These are phyloP conservation scores for Geotrichum bryndzae DNA, from an alignment of 1,139 yeast species.

Conservation along the genomic window DNA sequence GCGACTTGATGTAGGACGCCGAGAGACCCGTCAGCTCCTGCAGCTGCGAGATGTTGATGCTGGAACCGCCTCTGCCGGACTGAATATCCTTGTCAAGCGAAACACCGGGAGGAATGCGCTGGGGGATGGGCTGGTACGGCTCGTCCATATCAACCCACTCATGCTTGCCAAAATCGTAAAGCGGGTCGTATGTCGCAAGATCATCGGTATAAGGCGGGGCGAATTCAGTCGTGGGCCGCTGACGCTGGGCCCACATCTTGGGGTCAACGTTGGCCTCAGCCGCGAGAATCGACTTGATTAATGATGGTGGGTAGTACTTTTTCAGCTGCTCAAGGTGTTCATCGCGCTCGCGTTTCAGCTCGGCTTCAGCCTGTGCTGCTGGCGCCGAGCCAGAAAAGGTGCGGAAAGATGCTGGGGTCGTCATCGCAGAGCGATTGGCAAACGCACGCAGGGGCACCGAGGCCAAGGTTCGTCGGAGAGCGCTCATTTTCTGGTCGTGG, in stretches of 20 bases:
- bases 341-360: conserved; percentile 27
- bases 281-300: conserved; percentile 71
- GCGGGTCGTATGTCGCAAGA: conserved; percentile 49
- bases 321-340: conserved; percentile 56
- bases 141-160: conserved; percentile 40
- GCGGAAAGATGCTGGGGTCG: background rate
- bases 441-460: conserved; percentile 5
- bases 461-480: conserved; percentile 9
- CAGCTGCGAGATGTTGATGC: conserved; percentile 35
- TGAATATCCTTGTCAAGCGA: conserved; percentile 32
- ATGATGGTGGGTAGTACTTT: conserved; percentile 68
- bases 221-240: conserved; percentile 42
- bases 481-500: conserved; percentile 3
- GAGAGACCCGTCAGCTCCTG: conserved; percentile 65
- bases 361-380: background rate
- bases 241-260: conserved; percentile 41
- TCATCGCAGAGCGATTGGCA: background rate
- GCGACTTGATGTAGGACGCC: conserved; percentile 54
- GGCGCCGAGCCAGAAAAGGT: conserved; percentile 3
- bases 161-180: conserved; percentile 50
- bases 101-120: conserved; percentile 39
- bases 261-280: conserved; percentile 75
- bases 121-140: conserved; percentile 43
- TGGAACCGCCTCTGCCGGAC: conserved; percentile 40
- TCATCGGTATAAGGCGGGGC: conserved; percentile 61